These are phyloP conservation scores for Citrus australasica DNA, from an alignment of 345 rosid genomes.

Conservation along the genomic window DNA sequence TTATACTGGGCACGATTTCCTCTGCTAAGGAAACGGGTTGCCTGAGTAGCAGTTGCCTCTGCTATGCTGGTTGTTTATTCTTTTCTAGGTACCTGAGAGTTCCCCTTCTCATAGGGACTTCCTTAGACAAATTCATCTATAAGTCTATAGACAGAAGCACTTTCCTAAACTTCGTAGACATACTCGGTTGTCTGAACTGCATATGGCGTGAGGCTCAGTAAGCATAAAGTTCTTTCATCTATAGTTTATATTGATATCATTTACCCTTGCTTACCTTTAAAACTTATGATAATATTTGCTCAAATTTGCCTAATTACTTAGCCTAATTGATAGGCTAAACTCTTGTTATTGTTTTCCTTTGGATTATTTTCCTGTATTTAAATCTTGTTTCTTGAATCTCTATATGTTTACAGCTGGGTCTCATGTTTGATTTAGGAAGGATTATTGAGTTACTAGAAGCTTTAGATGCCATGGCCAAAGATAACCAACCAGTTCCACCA, in stretches of 20 bases:
- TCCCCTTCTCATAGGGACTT: not conserved
- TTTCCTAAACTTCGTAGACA: not conserved
- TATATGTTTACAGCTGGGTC: not conserved
- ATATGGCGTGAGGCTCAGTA: not conserved
- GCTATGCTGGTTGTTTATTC: not conserved
- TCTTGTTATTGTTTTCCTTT: not conserved
- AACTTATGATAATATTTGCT: not conserved
- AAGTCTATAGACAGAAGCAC: not conserved
- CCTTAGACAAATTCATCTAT: not conserved
- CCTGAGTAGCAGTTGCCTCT: not conserved
- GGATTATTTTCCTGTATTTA: not conserved
- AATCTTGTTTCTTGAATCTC: slow-evolving; percentile 3
- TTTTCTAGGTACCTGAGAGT: not conserved
- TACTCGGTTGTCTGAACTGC: not conserved
- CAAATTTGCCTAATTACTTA: not conserved
- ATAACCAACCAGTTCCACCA: slow-evolving; percentile 79
- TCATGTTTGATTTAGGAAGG: slow-evolving; percentile 66
- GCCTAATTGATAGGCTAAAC: not conserved
- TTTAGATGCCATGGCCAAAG: slow-evolving; percentile 80
- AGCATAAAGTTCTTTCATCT: not conserved
- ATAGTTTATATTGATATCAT: not conserved
- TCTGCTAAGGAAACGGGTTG: not conserved
- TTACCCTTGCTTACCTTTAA: not conserved
- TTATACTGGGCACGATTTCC: not conserved
- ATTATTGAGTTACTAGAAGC: slow-evolving; percentile 85